These are phyloP conservation scores for Schizothecium vesticola DNA, from an alignment of 495 filamentous ascomycete species.

Conservation along the genomic window DNA sequence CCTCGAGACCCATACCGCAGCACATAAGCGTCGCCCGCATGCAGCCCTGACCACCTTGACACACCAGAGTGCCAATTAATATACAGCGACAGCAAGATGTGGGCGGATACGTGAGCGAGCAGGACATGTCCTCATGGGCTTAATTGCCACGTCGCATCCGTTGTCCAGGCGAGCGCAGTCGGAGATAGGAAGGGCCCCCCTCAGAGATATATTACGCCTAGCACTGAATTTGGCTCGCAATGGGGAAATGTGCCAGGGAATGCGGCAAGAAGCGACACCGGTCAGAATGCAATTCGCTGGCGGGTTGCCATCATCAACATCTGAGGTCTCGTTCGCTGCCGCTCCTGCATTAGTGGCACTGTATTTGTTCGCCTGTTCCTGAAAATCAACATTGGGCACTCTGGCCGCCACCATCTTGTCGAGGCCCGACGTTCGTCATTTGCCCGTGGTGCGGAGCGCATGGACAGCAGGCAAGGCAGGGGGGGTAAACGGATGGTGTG, in stretches of 20 bases:
- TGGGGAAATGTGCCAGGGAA: neutral
- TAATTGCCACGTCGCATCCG: slow-evolving; percentile 20
- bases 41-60: slow-evolving; percentile 7
- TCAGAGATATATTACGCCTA: slow-evolving; percentile 3
- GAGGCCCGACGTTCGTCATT: neutral
- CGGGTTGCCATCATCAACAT: neutral
- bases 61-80: slow-evolving; percentile 24
- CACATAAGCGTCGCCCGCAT: slow-evolving; percentile 5
- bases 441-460: slow-evolving; percentile 4
- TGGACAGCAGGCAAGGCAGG: neutral
- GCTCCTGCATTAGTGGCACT: slow-evolving; percentile 25
- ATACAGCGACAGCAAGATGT: slow-evolving; percentile 14
- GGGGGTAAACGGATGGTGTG: neutral
- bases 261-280: slow-evolving; percentile 4
- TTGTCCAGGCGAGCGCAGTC: slow-evolving; percentile 4
- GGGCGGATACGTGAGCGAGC: neutral
- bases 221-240: neutral
- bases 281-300: neutral
- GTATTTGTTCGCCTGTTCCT: slow-evolving; percentile 19
- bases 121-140: slow-evolving; percentile 3
- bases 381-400: slow-evolving; percentile 15
- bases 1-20: neutral
- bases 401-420: neutral
- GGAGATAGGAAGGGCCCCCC: slow-evolving; percentile 5
- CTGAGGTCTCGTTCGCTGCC: slow-evolving; percentile 12